Evolutionary conservation across 495 filamentous ascomycete species (phyloP).

Genomic region (Podospora pseudopauciseta): DNA sequence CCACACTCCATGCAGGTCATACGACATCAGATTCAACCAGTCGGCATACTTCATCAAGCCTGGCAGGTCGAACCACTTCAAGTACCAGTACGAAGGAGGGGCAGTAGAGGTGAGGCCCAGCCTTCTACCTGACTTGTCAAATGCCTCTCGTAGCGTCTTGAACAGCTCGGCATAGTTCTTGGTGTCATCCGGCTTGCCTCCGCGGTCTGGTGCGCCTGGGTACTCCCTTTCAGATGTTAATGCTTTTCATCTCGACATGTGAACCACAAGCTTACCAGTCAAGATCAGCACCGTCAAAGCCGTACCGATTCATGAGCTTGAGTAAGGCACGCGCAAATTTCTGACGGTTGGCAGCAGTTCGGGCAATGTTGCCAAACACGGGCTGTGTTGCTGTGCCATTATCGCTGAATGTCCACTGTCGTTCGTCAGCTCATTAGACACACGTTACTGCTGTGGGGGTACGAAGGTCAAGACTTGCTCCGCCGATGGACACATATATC

Average conservation of each 20-base stretch:
- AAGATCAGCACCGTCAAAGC: conserved; percentile 49
- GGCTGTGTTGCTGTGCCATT: conserved; percentile 15
- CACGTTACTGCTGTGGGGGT: no score
- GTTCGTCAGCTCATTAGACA: no score
- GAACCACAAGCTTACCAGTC: conserved; percentile 39
- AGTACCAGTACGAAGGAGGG: conserved; percentile 53
- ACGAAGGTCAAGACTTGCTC: not conserved
- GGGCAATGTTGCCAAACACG: conserved; percentile 25
- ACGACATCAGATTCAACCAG: conserved; percentile 58
- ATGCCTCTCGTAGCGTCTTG: conserved; percentile 1
- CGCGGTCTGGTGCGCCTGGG: conserved; percentile 39
- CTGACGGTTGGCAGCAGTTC: conserved; percentile 18
- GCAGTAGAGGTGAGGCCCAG: conserved; percentile 39
- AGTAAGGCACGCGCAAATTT: conserved; percentile 22
- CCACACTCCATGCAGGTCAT: conserved; percentile 44
- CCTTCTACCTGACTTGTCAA: not conserved
- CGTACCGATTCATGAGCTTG: conserved; percentile 17
- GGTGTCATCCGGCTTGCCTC: conserved; percentile 36
- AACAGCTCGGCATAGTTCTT: conserved; percentile 34
- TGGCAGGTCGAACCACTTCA: conserved; percentile 49
- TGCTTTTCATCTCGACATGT: no score
- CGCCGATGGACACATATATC: not conserved
- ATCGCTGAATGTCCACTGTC: conserved; percentile 2
- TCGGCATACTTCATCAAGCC: conserved; percentile 38
- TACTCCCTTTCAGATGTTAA: conserved; percentile 31